Percentiles rank a stretch among this genome's conserved stretches.
phyloP scores from a whole-genome alignment of 1,284 basidiomycete species.

The Rhodotorula glutinis region DNA sequence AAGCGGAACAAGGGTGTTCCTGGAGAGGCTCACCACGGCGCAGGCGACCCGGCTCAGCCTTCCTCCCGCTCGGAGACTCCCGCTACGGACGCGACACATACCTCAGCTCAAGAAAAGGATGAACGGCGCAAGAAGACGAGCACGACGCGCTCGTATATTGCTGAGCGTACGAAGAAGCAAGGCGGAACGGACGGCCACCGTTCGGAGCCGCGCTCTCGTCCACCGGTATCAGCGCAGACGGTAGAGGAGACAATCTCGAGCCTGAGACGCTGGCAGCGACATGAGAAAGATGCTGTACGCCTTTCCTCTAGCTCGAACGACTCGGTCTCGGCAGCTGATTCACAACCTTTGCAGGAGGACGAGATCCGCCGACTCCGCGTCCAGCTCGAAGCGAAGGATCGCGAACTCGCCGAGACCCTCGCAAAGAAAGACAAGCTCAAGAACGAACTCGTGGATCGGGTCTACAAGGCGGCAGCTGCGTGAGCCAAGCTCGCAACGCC shows the following conservation, averaged over 20 bases:
- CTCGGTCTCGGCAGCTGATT: not conserved
- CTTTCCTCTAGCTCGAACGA: not conserved
- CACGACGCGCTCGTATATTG: no score
- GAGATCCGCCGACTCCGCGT: not conserved
- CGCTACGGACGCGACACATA: not conserved
- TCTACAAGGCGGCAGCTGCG: not conserved
- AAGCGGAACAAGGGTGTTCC: not conserved
- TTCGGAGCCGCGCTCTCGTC: not conserved
- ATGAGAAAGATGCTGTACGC: not conserved
- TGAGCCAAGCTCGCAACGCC: not conserved
- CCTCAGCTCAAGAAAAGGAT: not conserved
- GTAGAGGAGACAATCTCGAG: not conserved
- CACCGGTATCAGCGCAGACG: not conserved
- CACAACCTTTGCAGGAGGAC: not conserved
- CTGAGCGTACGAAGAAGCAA: not conserved
- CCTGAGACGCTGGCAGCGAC: not conserved
- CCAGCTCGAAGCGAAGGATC: not conserved
- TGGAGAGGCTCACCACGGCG: not conserved
- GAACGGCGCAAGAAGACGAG: not conserved
- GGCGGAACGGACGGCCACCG: not conserved
- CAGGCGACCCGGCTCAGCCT: not conserved
- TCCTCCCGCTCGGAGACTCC: not conserved
- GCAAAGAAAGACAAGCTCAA: slow-evolving; percentile 9
- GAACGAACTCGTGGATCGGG: not conserved
- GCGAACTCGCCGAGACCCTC: not conserved